phyloP scores from a whole-genome alignment of 129 eudicot species.

The Oenanthe sinensis region DNA sequence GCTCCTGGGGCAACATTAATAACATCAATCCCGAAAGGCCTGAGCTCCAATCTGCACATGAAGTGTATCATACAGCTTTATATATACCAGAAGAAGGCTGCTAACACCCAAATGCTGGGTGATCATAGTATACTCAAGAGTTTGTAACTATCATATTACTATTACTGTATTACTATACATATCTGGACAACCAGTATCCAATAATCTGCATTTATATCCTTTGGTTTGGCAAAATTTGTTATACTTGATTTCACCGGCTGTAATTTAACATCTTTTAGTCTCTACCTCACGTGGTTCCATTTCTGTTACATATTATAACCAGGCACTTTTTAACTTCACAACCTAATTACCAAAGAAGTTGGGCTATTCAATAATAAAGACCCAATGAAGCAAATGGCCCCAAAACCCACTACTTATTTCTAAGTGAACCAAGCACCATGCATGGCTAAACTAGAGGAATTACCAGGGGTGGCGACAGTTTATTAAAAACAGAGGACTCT shows the following conservation, averaged over 20 bases:
- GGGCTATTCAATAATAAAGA: not conserved
- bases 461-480: too few species aligned
- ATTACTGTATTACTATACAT: not conserved
- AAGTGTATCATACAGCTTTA: not conserved
- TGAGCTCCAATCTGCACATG: slow-evolving; percentile 61
- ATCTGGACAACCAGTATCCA: not conserved
- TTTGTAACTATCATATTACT: not conserved
- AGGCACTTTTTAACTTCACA: not conserved
- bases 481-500: too few species aligned
- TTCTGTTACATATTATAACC: not conserved
- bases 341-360: not conserved
- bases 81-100: slow-evolving; percentile 2
- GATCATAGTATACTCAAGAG: not conserved
- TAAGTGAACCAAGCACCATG: not conserved
- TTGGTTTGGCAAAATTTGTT: not conserved
- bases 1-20: slow-evolving; percentile 77
- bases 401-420: not conserved
- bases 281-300: not conserved
- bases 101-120: not conserved
- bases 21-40: slow-evolving; percentile 68
- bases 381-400: not conserved
- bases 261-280: not conserved
- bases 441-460: not conserved
- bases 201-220: not conserved
- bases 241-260: not conserved